Base-by-base conservation (phyloP, 2,329 filamentous ascomycete species). In the Ophiostoma montium region DNA sequence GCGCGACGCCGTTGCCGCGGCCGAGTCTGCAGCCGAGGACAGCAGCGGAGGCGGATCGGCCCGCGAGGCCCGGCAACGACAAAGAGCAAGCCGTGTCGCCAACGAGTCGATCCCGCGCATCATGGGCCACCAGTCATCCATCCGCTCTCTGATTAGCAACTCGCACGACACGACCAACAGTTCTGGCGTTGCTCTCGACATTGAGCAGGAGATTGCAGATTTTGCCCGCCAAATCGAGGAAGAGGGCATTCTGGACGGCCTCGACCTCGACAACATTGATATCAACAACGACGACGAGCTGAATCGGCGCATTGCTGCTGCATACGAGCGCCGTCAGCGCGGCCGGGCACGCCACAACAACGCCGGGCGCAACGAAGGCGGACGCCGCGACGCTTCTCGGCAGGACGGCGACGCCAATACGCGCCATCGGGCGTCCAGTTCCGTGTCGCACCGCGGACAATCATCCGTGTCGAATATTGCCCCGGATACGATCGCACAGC, bases 221-320 rank as follows among this genome's bases (percentile, higher is more conserved):
- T 94, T 95, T 58, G 76, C 94, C 56, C 78, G 86, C 39, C 87
- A 94, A 61, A 95, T 64, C 30, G 61, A 63, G 50, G 61, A 63
- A 53, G 62, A 57, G 60, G 88, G 90, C 0, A 67, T 95, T 18
- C 65, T 95, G 32, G 86, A 95, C 58, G 89, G 87, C 16, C 79
- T 95, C 43, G 89, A 95, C 60, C 68, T 95, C 49, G 85, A 92
- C 58, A 89, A 89, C 55, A 80, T 95, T 48, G 88, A 90, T 54
- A 72, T 87, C 15, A 78, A 71, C 45, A 85, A 88, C 58, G 87
- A 95, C 60, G 88, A 95, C 59, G 86, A 94, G 59, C 78, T 96
- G 15, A 94, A 86, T 55, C 84, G 90, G 59, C 80, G 84, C 52
- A 95, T 96, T 57, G 89, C 88, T 2, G 86, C 94, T 59, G 87